Base-by-base conservation (phyloP, 306 rosid species). In the Senna siamea region DNA sequence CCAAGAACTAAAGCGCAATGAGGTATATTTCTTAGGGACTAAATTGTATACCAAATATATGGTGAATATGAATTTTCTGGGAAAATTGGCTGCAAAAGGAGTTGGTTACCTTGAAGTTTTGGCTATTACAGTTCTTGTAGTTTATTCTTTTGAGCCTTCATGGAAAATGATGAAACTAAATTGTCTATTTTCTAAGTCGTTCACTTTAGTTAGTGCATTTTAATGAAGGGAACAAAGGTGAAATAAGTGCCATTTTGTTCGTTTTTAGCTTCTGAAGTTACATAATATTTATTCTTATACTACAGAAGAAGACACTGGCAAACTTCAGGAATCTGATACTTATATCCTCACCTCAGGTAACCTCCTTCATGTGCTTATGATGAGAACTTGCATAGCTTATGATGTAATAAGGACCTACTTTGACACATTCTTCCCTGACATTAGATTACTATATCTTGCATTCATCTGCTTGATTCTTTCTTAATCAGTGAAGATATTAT, bases 291-390 rank as follows among this genome's bases (percentile, higher is more conserved):
- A 41, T 72, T 73, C 74, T 66, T 72, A 43, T 71, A 66, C 70
- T 46, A 17, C 87, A 83, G 87, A 71, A 46, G 72, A 83, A 53
- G 73, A 83, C 87, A 66, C 77, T 83, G 70, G 52, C 30, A 60
- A 60, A 76, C 79, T 83, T 83, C 77, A 76, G 75, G 74, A 83
- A 79, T 56, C 66, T 83, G 73, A 76, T 83, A 70, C 78, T 83
- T 17, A 30, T 79, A 35, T 79, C 87, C 62, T 83, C 87, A 19
- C 87, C 87, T 66, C 87, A 83, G 87, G 87, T 83, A 75, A 62
- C 74, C 19, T 57, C 14, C 65, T 72, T 66, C 41, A 48, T n/a
- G 57, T 30, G 61, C 65, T 65, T 81, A 26, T 70, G 51, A 44
- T 28, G 73, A 20, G 10, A 70, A 37, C 13, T 35, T 18, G 60